Evolutionary conservation across 257 asterid species (phyloP).

Genomic region (Cinchona pubescens): DNA sequence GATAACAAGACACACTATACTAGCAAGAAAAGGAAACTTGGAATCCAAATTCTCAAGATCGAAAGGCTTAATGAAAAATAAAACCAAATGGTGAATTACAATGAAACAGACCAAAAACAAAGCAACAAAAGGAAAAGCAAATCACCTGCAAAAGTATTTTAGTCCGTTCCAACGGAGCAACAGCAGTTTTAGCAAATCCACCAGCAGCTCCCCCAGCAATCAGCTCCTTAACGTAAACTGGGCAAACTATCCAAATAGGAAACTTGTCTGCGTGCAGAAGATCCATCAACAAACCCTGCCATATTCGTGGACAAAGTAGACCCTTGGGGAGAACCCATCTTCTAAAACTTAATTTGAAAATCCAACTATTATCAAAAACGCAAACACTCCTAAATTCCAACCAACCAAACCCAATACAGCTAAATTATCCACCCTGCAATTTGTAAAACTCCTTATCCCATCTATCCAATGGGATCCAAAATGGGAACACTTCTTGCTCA

Average conservation of each 20-base stretch:
- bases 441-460: conserved; percentile 86
- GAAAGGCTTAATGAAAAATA: not conserved
- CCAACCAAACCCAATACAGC: conserved; percentile 1
- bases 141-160: conserved; percentile 94
- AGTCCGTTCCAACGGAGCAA: conserved; percentile 89
- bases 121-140: not conserved
- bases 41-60: not conserved
- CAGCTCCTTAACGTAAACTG: conserved; percentile 82
- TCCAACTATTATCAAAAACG: conserved; percentile 13
- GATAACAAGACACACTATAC: not conserved
- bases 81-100: not conserved
- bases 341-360: conserved; percentile 21
- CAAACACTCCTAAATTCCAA: conserved; percentile 1
- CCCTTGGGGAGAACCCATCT: conserved; percentile 80
- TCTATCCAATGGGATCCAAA: conserved; percentile 60
- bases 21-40: not conserved
- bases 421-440: conserved; percentile 72
- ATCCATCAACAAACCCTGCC: conserved; percentile 57
- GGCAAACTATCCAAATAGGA: conserved; percentile 65
- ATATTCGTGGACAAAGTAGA: conserved; percentile 58
- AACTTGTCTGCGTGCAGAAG: conserved; percentile 45
- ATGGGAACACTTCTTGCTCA: conserved; percentile 47
- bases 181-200: conserved; percentile 82
- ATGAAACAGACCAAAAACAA: not conserved
- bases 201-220: conserved; percentile 99